phyloP scores from a whole-genome alignment of 2,329 filamentous ascomycete genomes.

The Sporothrix pseudoabietina region DNA sequence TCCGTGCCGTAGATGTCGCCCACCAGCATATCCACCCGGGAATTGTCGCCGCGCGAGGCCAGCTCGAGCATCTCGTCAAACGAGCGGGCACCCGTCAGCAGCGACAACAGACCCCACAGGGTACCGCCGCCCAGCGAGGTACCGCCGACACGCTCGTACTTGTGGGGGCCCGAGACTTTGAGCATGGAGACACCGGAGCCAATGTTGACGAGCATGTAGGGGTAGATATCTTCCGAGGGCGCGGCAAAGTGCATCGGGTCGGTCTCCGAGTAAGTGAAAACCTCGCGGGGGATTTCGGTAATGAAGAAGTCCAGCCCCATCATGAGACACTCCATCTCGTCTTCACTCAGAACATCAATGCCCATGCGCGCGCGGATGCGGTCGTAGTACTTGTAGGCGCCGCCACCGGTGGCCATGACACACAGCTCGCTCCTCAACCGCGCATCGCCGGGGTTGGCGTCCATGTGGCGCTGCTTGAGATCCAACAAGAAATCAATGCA shows the following conservation, averaged over 20 bases:
- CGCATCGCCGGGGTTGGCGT: conserved; percentile 71
- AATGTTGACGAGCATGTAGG: conserved; percentile 97
- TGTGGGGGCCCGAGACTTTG: conserved; percentile 86
- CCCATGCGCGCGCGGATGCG: conserved; percentile 79
- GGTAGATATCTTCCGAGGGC: conserved; percentile 70
- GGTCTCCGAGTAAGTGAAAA: conserved; percentile 92
- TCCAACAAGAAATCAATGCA: conserved; percentile 90
- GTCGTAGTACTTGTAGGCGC: conserved; percentile 96
- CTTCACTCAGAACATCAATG: conserved; percentile 86
- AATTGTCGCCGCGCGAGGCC: conserved; percentile 88
- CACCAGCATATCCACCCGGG: conserved; percentile 92
- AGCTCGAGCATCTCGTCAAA: conserved; percentile 97
- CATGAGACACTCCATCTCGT: conserved; percentile 98
- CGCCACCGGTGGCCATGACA: conserved; percentile 94
- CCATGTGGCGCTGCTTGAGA: conserved; percentile 78
- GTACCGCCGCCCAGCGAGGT: conserved; percentile 96
- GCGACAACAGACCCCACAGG: conserved; percentile 88
- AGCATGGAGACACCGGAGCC: conserved; percentile 96
- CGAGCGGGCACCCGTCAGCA: conserved; percentile 89
- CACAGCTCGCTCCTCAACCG: conserved; percentile 71
- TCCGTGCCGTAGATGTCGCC: conserved; percentile 97
- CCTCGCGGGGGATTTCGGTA: conserved; percentile 92
- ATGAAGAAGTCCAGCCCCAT: conserved; percentile 99
- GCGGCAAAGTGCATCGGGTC: conserved; percentile 88
- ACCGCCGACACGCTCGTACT: conserved; percentile 88